phyloP scores from a whole-genome alignment of 1,284 basidiomycete species.

The Blastosporella zonata region DNA sequence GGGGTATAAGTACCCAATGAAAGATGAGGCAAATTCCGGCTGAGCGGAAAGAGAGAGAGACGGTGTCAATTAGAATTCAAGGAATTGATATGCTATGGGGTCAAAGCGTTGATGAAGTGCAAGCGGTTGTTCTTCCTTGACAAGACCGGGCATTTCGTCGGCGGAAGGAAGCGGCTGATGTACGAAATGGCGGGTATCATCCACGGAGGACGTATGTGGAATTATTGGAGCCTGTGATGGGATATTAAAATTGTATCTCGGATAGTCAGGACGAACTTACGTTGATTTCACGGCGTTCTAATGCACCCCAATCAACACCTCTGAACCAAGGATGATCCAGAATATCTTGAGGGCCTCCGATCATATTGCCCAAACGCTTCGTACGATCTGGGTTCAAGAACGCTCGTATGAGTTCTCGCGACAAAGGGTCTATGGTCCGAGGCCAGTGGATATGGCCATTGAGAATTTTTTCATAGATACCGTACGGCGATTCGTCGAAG shows the following conservation, averaged over 20 bases:
- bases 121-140: slow-evolving; percentile 55
- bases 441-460: slow-evolving; percentile 94
- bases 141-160: slow-evolving; percentile 76
- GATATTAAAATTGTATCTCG: slow-evolving; percentile 10
- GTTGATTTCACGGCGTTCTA: slow-evolving; percentile 76
- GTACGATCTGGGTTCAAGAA: slow-evolving; percentile 94
- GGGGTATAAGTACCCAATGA: background rate
- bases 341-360: slow-evolving; percentile 87
- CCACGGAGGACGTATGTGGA: slow-evolving; percentile 70
- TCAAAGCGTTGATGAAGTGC: slow-evolving; percentile 62
- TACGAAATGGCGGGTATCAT: slow-evolving; percentile 80
- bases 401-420: slow-evolving; percentile 74
- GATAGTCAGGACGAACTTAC: slow-evolving; percentile 35
- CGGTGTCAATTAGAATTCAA: slow-evolving; percentile 56
- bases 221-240: slow-evolving; percentile 71
- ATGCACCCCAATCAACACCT: slow-evolving; percentile 86
- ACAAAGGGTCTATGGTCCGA: slow-evolving; percentile 78
- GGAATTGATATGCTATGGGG: slow-evolving; percentile 63
- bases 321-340: slow-evolving; percentile 95
- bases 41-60: background rate
- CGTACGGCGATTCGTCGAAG: slow-evolving; percentile 92
- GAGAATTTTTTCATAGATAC: slow-evolving; percentile 93
- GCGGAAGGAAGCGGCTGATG: slow-evolving; percentile 69
- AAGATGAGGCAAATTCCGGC: background rate
- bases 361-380: slow-evolving; percentile 93